phyloP scores from a whole-genome alignment of 345 rosid species.

The Gossypium longicalyx region DNA sequence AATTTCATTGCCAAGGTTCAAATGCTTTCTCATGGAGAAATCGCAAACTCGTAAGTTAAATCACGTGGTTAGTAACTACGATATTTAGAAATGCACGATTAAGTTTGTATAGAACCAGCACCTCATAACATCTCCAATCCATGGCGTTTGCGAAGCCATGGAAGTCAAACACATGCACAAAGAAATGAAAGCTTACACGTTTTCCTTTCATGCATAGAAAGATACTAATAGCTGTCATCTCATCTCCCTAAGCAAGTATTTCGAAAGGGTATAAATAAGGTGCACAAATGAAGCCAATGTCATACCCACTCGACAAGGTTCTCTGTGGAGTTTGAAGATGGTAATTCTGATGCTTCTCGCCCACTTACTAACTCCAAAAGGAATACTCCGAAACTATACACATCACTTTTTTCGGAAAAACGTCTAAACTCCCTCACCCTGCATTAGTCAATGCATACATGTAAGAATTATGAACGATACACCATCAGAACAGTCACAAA shows the following conservation, averaged over 20 bases:
- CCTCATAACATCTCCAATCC: too few relatives aligned
- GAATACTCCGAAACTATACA: slow-evolving; percentile 85
- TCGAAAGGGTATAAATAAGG: too few relatives aligned
- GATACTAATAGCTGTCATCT: not conserved
- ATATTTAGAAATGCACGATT: not conserved
- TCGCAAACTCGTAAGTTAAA: not conserved
- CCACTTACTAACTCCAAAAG: slow-evolving; percentile 82
- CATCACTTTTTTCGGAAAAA: slow-evolving; percentile 89
- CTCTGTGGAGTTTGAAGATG: slow-evolving; percentile 49
- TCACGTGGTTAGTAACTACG: too few relatives aligned
- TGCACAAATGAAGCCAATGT: not conserved
- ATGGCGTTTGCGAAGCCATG: not conserved
- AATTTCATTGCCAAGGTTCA: not conserved
- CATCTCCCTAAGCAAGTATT: not conserved
- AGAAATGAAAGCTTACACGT: not conserved
- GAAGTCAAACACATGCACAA: not conserved
- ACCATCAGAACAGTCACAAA: not conserved
- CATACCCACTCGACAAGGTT: slow-evolving; percentile 81
- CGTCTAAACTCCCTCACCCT: slow-evolving; percentile 83
- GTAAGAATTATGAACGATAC: slow-evolving; percentile 16
- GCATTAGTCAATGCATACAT: slow-evolving; percentile 9
- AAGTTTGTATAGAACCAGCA: not conserved
- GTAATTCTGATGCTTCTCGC: slow-evolving; percentile 59
- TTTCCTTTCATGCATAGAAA: not conserved
- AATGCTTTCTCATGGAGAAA: not conserved